phyloP scores from a whole-genome alignment of 208 protist genomes.

The Acanthamoeba royreba region DNA sequence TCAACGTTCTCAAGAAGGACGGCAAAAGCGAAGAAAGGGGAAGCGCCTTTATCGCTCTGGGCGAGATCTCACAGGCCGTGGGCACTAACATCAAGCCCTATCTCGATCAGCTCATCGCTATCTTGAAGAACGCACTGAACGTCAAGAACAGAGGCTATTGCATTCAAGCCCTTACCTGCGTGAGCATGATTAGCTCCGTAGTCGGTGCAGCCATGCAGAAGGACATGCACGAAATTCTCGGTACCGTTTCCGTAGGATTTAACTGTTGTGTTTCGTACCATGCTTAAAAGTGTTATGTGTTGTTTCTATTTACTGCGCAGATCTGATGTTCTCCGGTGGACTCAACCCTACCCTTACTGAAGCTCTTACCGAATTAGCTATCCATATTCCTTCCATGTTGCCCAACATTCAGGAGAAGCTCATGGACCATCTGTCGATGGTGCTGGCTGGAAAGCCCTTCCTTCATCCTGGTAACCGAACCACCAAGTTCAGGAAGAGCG shows the following conservation, averaged over 20 bases:
- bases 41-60: conserved; percentile 66
- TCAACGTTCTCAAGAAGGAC: not conserved
- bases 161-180: conserved; percentile 68
- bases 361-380: conserved; percentile 62
- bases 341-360: conserved; percentile 52
- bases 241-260: too few species aligned
- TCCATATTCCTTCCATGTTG: conserved; percentile 67
- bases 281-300: not conserved
- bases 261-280: too few species aligned
- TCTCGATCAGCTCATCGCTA: conserved; percentile 58
- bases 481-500: not conserved
- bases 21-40: conserved; percentile 41
- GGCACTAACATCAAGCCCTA: conserved; percentile 60
- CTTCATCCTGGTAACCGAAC: not conserved
- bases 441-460: conserved; percentile 36
- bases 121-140: conserved; percentile 47
- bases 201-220: conserved; percentile 46
- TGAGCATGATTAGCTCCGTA: conserved; percentile 69
- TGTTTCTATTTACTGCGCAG: not conserved
- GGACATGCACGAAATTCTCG: conserved; percentile 46
- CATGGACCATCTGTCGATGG: conserved; percentile 17
- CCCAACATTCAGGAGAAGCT: conserved; percentile 65
- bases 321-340: conserved; percentile 62
- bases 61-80: conserved; percentile 69
- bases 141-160: conserved; percentile 43